Percentiles rank a stretch among this genome's conserved stretches.
These are phyloP conservation scores for Breynia disticha DNA, from an alignment of 441 rosid species.

Conservation along the genomic window DNA sequence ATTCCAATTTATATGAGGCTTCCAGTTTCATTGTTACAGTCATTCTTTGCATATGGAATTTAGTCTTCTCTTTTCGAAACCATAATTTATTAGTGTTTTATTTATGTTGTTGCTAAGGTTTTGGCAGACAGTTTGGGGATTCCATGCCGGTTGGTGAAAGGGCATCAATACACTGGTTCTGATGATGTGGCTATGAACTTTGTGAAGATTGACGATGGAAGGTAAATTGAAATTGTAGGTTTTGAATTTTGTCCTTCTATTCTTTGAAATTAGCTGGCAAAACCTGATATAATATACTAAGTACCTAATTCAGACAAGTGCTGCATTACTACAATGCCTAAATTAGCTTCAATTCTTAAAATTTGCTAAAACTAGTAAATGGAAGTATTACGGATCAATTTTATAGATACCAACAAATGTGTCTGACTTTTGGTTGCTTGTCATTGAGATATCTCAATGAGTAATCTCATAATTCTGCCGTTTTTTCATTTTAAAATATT, in stretches of 20 bases:
- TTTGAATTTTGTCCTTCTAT: slow-evolving; percentile 1
- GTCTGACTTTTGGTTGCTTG: neutral
- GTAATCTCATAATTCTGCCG: neutral
- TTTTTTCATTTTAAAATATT: neutral
- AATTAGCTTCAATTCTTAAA: too few relatives aligned
- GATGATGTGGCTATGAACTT: slow-evolving; percentile 91
- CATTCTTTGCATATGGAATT: neutral
- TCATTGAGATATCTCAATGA: neutral
- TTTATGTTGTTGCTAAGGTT: slow-evolving; percentile 39
- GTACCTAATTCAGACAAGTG: too few relatives aligned
- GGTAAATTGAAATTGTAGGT: slow-evolving; percentile 40
- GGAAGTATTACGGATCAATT: too few relatives aligned
- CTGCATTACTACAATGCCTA: too few relatives aligned
- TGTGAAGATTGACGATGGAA: slow-evolving; percentile 85
- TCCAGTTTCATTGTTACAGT: neutral
- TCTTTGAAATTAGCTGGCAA: neutral
- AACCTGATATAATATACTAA: too few relatives aligned
- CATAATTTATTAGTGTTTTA: neutral
- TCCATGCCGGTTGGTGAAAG: slow-evolving; percentile 92
- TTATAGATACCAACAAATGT: neutral
- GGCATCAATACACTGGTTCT: slow-evolving; percentile 81
- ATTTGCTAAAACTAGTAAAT: too few relatives aligned
- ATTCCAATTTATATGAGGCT: too few relatives aligned
- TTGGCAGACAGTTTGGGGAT: slow-evolving; percentile 77
- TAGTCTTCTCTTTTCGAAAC: neutral